Conservation (phyloP, 805 yeast genomes). For the Metschnikowia aberdeeniae region DNA sequence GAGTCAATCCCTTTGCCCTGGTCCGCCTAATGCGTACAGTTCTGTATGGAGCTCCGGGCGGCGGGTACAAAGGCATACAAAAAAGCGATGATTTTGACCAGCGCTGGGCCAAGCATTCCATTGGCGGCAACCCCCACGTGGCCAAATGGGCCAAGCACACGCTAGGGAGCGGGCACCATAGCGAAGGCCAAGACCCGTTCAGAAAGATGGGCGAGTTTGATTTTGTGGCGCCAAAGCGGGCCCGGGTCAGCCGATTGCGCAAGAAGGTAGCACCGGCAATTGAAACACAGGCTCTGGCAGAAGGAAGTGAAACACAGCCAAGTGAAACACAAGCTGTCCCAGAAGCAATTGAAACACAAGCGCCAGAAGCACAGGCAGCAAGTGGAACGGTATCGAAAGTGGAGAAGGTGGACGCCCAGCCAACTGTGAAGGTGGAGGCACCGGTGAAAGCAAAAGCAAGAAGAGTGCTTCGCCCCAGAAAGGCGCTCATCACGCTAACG, state of each 20-base stretch:
- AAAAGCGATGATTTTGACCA: constrained; percentile 5
- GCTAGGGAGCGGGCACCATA: not conserved
- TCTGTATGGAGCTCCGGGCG: constrained; percentile 14
- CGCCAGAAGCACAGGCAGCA: not conserved
- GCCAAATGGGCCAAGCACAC: constrained; percentile 11
- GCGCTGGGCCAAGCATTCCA: constrained; percentile 4
- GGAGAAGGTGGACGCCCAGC: not conserved
- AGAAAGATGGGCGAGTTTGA: not conserved
- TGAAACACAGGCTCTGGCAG: not conserved
- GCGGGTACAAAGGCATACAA: not conserved
- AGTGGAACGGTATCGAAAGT: not conserved
- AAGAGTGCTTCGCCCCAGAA: constrained; percentile 77
- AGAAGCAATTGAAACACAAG: not conserved
- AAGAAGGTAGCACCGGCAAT: not conserved
- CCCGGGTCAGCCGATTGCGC: constrained; percentile 3
- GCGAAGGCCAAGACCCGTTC: not conserved
- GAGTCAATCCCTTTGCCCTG: not conserved
- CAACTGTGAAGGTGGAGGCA: constrained; percentile 1
- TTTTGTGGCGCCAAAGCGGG: not conserved
- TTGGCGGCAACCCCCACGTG: not conserved
- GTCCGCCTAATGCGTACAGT: constrained; percentile 25
- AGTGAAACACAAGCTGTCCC: too few relatives aligned
- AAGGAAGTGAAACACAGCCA: too few relatives aligned
- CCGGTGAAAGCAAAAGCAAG: constrained; percentile 26
- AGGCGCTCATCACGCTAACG: constrained; percentile 80